These are phyloP conservation scores for Schwanniomyces polymorphus DNA, from an alignment of 805 yeast genomes.

Conservation along the genomic window DNA sequence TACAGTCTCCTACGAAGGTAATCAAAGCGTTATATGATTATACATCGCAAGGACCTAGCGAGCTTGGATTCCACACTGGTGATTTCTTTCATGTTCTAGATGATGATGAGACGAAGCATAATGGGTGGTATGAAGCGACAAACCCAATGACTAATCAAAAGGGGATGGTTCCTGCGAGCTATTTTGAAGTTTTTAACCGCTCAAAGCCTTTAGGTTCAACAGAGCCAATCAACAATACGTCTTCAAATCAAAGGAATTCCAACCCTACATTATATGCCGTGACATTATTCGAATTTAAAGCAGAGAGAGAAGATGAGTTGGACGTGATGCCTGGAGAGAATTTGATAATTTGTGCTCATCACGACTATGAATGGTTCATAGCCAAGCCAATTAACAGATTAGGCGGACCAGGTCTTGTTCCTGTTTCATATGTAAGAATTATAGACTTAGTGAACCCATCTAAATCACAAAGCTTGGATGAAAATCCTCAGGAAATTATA, in stretches of 20 bases:
- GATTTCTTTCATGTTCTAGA: conserved; percentile 79
- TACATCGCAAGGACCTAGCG: conserved; percentile 76
- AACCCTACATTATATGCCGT: conserved; percentile 71
- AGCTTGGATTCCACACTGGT: conserved; percentile 74
- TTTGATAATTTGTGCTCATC: conserved; percentile 92
- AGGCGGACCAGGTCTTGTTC: conserved; percentile 97
- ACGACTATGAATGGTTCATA: conserved; percentile 95
- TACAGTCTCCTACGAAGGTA: conserved; percentile 72
- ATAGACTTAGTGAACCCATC: conserved; percentile 61
- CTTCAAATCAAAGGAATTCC: conserved; percentile 22
- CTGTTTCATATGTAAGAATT: conserved; percentile 84
- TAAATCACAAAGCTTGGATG: conserved; percentile 38
- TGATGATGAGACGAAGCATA: conserved; percentile 25
- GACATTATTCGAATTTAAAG: conserved; percentile 81
- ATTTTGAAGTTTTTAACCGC: conserved; percentile 76
- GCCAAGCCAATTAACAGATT: conserved; percentile 93
- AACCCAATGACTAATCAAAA: conserved; percentile 75
- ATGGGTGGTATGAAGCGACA: conserved; percentile 82
- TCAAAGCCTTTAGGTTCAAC: conserved; percentile 39
- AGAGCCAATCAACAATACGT: conserved; percentile 8
- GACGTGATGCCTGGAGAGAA: conserved; percentile 84
- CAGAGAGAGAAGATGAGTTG: conserved; percentile 82
- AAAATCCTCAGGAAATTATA: conserved; percentile 52
- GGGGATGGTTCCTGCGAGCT: conserved; percentile 86
- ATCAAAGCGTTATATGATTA: conserved; percentile 81